Percentiles rank a stretch among this genome's conserved stretches.
These are phyloP conservation scores for Chlorokybus atmophyticus DNA, from an alignment of 139 green algal species.

Conservation along the genomic window DNA sequence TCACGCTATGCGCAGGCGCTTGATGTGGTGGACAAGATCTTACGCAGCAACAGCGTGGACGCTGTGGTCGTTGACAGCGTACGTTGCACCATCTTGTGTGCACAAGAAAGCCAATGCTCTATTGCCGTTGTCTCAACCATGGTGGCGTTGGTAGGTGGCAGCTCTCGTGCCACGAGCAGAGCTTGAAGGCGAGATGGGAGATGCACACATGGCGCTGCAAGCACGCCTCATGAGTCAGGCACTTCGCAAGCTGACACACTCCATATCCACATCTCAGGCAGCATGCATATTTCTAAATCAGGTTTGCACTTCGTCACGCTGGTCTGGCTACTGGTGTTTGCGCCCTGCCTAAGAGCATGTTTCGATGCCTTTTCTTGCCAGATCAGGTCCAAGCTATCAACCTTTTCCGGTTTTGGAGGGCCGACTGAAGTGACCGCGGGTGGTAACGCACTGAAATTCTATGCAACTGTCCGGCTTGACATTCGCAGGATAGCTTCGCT, in stretches of 20 bases:
- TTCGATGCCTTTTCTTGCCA: background rate
- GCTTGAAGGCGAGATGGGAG: slow-evolving; percentile 50
- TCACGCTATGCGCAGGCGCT: too few species aligned
- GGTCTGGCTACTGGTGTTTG: too few species aligned
- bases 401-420: background rate
- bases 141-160: slow-evolving; percentile 49
- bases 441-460: slow-evolving; percentile 92
- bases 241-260: slow-evolving; percentile 71
- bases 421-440: slow-evolving; percentile 78
- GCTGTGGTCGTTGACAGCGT: slow-evolving; percentile 73
- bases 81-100: background rate
- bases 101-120: too few species aligned
- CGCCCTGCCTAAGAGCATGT: too few species aligned
- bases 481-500: slow-evolving; percentile 52
- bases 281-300: slow-evolving; percentile 86
- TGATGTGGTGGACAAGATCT: slow-evolving; percentile 64
- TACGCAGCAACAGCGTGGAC: slow-evolving; percentile 44
- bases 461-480: slow-evolving; percentile 38
- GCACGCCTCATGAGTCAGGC: slow-evolving; percentile 79
- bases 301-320: slow-evolving; percentile 69
- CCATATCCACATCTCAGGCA: slow-evolving; percentile 48
- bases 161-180: slow-evolving; percentile 72
- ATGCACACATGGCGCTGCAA: slow-evolving; percentile 38
- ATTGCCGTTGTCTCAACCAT: too few species aligned
- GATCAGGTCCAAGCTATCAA: background rate